Evolutionary conservation across 1,284 basidiomycete species (phyloP).

Genomic region (Ustilago sp.): DNA sequence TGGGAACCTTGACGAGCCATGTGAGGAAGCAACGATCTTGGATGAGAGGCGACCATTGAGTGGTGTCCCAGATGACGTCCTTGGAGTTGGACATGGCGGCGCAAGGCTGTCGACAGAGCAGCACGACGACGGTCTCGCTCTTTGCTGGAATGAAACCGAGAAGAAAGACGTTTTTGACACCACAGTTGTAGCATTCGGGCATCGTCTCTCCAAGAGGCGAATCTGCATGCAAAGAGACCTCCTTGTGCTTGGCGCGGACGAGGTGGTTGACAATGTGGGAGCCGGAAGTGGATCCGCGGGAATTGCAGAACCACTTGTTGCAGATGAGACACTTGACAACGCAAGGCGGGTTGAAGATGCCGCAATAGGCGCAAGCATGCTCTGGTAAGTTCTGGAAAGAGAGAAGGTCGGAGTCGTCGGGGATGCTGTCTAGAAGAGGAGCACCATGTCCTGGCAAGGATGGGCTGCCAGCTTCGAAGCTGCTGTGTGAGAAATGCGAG

Average conservation of each 20-base stretch:
- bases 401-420: slow-evolving; percentile 24
- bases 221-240: slow-evolving; percentile 94
- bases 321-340: slow-evolving; percentile 97
- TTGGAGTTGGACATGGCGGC: slow-evolving; percentile 88
- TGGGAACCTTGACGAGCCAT: slow-evolving; percentile 97
- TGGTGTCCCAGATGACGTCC: slow-evolving; percentile 98
- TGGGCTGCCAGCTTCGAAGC: not conserved
- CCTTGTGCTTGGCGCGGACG: slow-evolving; percentile 98
- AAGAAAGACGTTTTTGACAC: slow-evolving; percentile 99
- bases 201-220: slow-evolving; percentile 95
- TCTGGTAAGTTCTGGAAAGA: slow-evolving; percentile 42
- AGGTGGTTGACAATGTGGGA: slow-evolving; percentile 97
- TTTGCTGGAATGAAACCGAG: slow-evolving; percentile 99
- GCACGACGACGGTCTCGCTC: slow-evolving; percentile 96
- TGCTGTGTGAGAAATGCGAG: slow-evolving; percentile 5
- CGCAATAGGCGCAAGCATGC: slow-evolving; percentile 78
- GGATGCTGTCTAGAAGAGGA: slow-evolving; percentile 16
- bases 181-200: slow-evolving; percentile 96
- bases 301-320: slow-evolving; percentile 97
- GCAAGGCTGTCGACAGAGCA: slow-evolving; percentile 99
- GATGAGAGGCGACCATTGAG: slow-evolving; percentile 97
- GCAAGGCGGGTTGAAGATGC: slow-evolving; percentile 96
- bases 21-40: slow-evolving; percentile 97
- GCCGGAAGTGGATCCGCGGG: slow-evolving; percentile 96
- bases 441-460: slow-evolving; percentile 6